Evolutionary conservation across 2,329 filamentous ascomycete genomes (phyloP).

Genomic region (Botrytis porri): DNA sequence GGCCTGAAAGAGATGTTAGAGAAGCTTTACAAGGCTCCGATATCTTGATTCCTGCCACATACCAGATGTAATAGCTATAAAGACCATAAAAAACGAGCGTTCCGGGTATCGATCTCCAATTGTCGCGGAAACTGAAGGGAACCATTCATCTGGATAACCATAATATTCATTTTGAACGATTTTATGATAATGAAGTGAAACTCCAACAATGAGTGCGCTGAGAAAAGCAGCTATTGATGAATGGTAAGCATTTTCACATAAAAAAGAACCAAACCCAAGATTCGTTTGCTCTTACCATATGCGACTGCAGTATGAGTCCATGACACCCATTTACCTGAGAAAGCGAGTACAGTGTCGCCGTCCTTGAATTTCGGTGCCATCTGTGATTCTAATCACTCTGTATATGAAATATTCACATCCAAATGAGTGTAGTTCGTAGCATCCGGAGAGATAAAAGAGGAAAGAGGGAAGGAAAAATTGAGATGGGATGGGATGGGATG

Average conservation of each 20-base stretch:
- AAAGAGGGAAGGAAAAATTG: not conserved
- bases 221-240: slow-evolving; percentile 68
- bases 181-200: slow-evolving; percentile 86
- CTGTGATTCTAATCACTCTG: slow-evolving; percentile 22
- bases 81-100: slow-evolving; percentile 93
- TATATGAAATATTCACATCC: slow-evolving; percentile 31
- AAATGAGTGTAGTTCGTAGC: slow-evolving; percentile 33
- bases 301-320: slow-evolving; percentile 82
- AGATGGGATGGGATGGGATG: not conserved
- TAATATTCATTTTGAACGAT: slow-evolving; percentile 98
- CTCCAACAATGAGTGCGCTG: slow-evolving; percentile 78
- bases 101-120: slow-evolving; percentile 98
- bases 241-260: slow-evolving; percentile 24
- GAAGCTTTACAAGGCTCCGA: slow-evolving; percentile 6
- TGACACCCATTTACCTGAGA: slow-evolving; percentile 88
- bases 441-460: slow-evolving; percentile 26
- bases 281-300: slow-evolving; percentile 57
- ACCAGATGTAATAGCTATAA: slow-evolving; percentile 94
- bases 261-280: not conserved
- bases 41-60: slow-evolving; percentile 34
- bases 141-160: slow-evolving; percentile 93
- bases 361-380: slow-evolving; percentile 60
- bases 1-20: slow-evolving; percentile 53
- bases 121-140: slow-evolving; percentile 91
- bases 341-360: slow-evolving; percentile 55